Base-by-base conservation (phyloP, 805 yeast genomes). In the Hanseniaspora hatyaiensis region DNA sequence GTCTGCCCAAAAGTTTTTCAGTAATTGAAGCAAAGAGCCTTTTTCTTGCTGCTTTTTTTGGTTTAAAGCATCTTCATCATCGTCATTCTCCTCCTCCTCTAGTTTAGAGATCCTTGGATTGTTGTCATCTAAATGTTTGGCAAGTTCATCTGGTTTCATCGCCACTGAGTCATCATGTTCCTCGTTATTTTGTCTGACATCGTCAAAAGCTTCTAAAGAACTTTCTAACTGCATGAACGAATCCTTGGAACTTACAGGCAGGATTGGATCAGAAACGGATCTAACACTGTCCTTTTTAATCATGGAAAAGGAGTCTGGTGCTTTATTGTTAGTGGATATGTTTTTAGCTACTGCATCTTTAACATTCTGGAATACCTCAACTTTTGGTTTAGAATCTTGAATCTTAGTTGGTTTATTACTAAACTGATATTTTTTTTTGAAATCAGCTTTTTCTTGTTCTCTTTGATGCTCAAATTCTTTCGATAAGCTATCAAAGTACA, bases 1-100 rank as follows among this genome's bases (percentile, higher is more conserved):
- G 64, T 92, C 97, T 1, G 96, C 96, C 97, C 97, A 92, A 63
- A 92, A 92, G 56, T 80, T 85, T 0, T 94, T 76, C 49, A 94
- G 67, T 0, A 94, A 78, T 56, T 83, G 85, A 66, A 92, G 74
- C 30, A 92, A 63, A 0, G 96, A 80, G 19, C 79, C 75, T 54
- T 77, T 75, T 57, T 88, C 96, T 6, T 79, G 73, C 51, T 67
- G 74, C 2, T 38, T 66, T 63, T 24, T 24, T 11, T 41, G 34
- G 3, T 16, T 37, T 5, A 28, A 26, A 26, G 11, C 11, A 11
- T 26, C 6, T 26, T 26, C 31, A 9, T 37, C 40, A 24, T 37
- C 40, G 16, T 24, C 22, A 26, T n/a, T 18, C 6, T 16, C 23
- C 6, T 39, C 54, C 12, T 53, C 59, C 26, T 52, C 54, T 24